Evolutionary conservation across 208 protist genomes (phyloP).

Genomic region (Blastocrithidia nonstop): DNA sequence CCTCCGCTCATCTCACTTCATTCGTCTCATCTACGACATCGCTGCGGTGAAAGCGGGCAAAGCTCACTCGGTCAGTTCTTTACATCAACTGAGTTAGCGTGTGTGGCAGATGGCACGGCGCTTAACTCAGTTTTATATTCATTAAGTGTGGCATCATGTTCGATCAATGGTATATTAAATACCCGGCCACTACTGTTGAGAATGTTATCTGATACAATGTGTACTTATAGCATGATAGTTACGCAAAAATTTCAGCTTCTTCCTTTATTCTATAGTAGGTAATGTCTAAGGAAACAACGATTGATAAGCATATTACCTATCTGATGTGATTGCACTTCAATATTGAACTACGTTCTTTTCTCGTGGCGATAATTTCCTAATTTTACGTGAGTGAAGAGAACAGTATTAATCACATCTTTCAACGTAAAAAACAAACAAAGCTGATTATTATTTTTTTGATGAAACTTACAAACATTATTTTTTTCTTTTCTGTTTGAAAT

Average conservation of each 20-base stretch:
- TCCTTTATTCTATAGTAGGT: too few species aligned
- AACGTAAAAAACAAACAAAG: too few species aligned
- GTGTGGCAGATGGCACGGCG: constrained; percentile 10
- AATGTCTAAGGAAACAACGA: not conserved
- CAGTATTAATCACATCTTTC: not conserved
- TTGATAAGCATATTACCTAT: not conserved
- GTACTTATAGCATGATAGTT: constrained; percentile 80
- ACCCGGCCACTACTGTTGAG: constrained; percentile 50
- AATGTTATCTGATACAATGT: constrained; percentile 85
- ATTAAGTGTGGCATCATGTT: constrained; percentile 32
- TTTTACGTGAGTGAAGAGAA: not conserved
- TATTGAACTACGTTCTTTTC: not conserved
- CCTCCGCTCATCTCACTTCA: constrained; percentile 38
- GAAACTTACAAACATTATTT: constrained; percentile 1
- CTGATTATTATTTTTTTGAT: not conserved
- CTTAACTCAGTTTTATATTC: constrained; percentile 33
- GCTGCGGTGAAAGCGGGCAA: too few species aligned
- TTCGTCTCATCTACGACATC: too few species aligned
- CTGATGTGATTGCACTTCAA: not conserved
- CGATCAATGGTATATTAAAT: constrained; percentile 25
- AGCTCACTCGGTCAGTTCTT: constrained; percentile 14
- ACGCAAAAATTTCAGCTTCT: too few species aligned
- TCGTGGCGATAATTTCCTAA: not conserved
- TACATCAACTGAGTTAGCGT: constrained; percentile 6
- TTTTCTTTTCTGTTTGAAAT: not conserved